Evolutionary conservation across 1,284 basidiomycete genomes (phyloP).

Genomic region (Thelephora terrestris): DNA sequence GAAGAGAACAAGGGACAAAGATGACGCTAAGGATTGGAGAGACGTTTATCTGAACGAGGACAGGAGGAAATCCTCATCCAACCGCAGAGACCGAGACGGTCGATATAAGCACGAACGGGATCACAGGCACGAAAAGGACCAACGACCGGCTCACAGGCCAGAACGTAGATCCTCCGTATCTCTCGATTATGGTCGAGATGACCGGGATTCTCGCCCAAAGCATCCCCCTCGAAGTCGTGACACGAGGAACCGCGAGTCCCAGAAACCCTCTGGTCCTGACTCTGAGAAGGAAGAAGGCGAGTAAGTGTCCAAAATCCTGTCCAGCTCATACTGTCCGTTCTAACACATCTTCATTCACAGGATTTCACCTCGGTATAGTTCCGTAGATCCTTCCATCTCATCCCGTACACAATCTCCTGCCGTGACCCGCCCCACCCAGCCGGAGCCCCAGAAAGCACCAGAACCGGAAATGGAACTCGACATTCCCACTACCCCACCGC

Average conservation of each 20-base stretch:
- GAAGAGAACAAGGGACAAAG: constrained; percentile 43
- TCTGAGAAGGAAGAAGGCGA: constrained; percentile 71
- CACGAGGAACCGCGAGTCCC: constrained; percentile 10
- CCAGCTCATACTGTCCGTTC: neutral
- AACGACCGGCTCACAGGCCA: constrained; percentile 24
- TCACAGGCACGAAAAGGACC: constrained; percentile 27
- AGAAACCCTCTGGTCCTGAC: constrained; percentile 21
- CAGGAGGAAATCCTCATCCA: constrained; percentile 22
- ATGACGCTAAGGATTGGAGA: constrained; percentile 64
- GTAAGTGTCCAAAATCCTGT: constrained; percentile 42
- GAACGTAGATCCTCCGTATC: constrained; percentile 14
- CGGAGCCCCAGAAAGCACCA: constrained; percentile 18
- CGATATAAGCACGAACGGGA: constrained; percentile 8
- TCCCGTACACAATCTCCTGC: constrained; percentile 14
- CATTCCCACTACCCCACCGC: constrained; percentile 42
- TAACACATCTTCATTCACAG: constrained; percentile 24
- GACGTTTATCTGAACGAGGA: constrained; percentile 54
- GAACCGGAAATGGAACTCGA: constrained; percentile 50
- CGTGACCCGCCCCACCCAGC: constrained; percentile 15
- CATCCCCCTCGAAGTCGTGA: constrained; percentile 12
- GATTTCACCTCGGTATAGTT: constrained; percentile 47
- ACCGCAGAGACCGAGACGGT: constrained; percentile 21
- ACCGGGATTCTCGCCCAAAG: constrained; percentile 19
- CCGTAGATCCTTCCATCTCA: constrained; percentile 18
- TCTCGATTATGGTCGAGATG: constrained; percentile 27